Evolutionary conservation across 441 rosid species (phyloP).

Genomic region (Gossypium armourianum): DNA sequence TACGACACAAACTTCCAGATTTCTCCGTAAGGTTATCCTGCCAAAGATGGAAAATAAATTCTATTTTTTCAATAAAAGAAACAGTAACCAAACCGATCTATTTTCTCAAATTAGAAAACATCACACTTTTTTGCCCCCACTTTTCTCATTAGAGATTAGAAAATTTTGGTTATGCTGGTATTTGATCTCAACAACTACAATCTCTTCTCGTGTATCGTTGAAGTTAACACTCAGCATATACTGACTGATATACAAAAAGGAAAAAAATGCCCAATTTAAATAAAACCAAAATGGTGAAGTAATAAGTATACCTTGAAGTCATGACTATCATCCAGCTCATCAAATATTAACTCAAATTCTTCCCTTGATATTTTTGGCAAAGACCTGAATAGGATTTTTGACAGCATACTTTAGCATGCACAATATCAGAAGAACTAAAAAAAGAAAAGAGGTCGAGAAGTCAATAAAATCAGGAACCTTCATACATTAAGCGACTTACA

Average conservation of each 20-base stretch:
- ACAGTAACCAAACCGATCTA: neutral
- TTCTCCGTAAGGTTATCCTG: neutral
- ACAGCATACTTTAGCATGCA: slow-evolving; percentile 11
- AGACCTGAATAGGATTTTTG: slow-evolving; percentile 39
- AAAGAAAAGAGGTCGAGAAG: neutral
- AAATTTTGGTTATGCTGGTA: neutral
- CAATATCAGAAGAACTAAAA: slow-evolving; percentile 13
- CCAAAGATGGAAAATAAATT: neutral
- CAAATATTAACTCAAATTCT: slow-evolving; percentile 77
- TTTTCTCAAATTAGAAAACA: slow-evolving; percentile 2
- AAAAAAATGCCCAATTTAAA: neutral
- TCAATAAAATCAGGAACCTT: neutral
- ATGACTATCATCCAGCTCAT: slow-evolving; percentile 75
- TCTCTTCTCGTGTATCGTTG: neutral
- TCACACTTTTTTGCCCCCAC: neutral
- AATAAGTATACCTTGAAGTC: slow-evolving; percentile 68
- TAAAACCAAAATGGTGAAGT: slow-evolving; percentile 5
- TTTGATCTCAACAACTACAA: neutral
- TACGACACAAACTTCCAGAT: neutral
- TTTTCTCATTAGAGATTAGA: slow-evolving; percentile 8
- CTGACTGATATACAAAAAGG: neutral
- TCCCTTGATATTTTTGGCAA: slow-evolving; percentile 75
- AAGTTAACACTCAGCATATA: neutral
- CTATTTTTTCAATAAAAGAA: neutral
- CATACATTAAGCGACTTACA: neutral